Conservation (phyloP, 495 filamentous ascomycete species). For the Pseudotulostoma volvatum region DNA sequence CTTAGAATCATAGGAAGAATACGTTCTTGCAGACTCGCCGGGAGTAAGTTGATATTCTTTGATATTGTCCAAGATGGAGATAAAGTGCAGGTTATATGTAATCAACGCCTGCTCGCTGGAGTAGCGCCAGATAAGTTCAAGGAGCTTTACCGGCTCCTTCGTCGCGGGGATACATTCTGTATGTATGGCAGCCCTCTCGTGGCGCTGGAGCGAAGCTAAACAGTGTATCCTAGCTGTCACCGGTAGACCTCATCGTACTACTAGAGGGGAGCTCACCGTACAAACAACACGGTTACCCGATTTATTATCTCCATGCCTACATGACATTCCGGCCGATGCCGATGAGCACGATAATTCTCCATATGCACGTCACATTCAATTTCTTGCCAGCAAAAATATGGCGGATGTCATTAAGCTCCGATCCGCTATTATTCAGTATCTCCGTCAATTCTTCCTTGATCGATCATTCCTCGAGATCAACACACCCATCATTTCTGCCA, state of each 20-base stretch:
- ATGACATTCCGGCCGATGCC: conserved; percentile 51
- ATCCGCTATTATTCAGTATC: conserved; percentile 52
- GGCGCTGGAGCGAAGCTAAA: conserved; percentile 7
- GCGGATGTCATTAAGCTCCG: conserved; percentile 58
- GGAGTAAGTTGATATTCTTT: conserved; percentile 67
- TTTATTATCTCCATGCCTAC: conserved; percentile 60
- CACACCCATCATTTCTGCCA: conserved; percentile 67
- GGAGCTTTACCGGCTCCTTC: conserved; percentile 37
- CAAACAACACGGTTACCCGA: conserved; percentile 46
- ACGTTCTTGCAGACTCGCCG: conserved; percentile 37
- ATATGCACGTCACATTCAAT: conserved; percentile 59
- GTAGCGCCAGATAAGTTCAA: conserved; percentile 37
- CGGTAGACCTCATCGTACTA: conserved; percentile 55
- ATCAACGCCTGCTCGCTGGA: conserved; percentile 38
- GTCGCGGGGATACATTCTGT: conserved; percentile 67
- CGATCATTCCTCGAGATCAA: conserved; percentile 68
- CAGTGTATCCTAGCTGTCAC: conserved; percentile 35
- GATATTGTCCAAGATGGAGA: conserved; percentile 56
- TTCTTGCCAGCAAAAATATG: conserved; percentile 50
- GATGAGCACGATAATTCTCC: conserved; percentile 48
- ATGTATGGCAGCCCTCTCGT: conserved; percentile 17
- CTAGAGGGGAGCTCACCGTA: conserved; percentile 63
- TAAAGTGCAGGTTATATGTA: conserved; percentile 57
- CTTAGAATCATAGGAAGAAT: conserved; percentile 51
- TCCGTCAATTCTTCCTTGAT: conserved; percentile 57